A percentile compares a stretch with the other conserved stretches of the same genome.
phyloP scores from a whole-genome alignment of 495 filamentous ascomycete genomes.

The Pseudevernia furfuracea region DNA sequence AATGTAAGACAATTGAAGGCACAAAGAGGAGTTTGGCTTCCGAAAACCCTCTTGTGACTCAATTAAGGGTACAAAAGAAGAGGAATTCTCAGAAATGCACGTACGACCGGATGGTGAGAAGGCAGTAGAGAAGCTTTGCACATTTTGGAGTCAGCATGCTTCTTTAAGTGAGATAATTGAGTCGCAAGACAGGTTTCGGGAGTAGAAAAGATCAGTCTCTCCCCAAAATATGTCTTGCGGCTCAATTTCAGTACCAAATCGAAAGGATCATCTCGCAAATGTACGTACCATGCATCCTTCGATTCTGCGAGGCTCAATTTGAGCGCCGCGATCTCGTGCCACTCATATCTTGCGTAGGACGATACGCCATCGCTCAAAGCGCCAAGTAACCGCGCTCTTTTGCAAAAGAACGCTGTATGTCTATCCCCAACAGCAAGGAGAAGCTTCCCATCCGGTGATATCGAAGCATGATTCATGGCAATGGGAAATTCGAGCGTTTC shows the following conservation, averaged over 20 bases:
- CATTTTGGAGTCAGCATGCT: constrained; percentile 43
- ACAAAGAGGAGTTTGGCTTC: not conserved
- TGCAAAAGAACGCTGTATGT: constrained; percentile 73
- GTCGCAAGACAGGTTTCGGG: no score
- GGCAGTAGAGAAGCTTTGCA: constrained; percentile 64
- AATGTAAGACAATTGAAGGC: not conserved
- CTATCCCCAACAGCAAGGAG: constrained; percentile 82
- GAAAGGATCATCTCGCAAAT: no score
- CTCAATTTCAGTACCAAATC: no score
- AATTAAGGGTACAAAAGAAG: not conserved
- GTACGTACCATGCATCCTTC: not conserved
- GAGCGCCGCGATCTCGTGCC: constrained; percentile 23
- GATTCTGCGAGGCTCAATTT: constrained; percentile 36
- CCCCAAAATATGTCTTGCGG: no score
- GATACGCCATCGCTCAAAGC: constrained; percentile 37
- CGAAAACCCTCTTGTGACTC: not conserved
- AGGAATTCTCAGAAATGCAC: not conserved
- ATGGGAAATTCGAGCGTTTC: constrained; percentile 64
- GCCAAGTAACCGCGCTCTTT: constrained; percentile 34
- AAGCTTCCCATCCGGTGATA: constrained; percentile 78
- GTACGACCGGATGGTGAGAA: constrained; percentile 57
- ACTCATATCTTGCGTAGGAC: constrained; percentile 25
- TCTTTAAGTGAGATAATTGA: constrained; percentile 25
- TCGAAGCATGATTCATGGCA: constrained; percentile 82
- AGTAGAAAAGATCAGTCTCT: no score